Conservation (phyloP, 441 rosid species). For the Gossypium gossypioides region DNA sequence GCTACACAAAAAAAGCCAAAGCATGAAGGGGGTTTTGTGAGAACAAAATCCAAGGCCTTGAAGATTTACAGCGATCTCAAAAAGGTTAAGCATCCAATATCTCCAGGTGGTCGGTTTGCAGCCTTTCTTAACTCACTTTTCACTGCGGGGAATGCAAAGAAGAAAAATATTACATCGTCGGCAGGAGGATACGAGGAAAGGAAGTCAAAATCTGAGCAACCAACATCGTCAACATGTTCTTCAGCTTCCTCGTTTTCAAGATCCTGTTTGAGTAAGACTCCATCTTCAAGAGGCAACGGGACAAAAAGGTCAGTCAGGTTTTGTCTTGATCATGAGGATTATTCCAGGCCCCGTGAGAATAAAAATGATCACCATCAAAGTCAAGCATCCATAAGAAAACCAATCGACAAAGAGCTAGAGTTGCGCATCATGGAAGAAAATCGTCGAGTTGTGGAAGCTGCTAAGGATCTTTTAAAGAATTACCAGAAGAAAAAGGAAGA, state of each 20-base stretch:
- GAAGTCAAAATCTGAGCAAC: conserved; percentile 19
- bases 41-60: conserved; percentile 48
- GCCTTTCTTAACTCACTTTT: conserved; percentile 54
- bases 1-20: conserved; percentile 24
- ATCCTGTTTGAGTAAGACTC: conserved; percentile 56
- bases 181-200: conserved; percentile 7
- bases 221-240: conserved; percentile 38
- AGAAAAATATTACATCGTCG: conserved; percentile 28
- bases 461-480: conserved; percentile 48
- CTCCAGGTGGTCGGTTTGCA: conserved; percentile 55
- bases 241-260: conserved; percentile 54
- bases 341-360: conserved; percentile 28
- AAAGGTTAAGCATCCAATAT: conserved; percentile 47
- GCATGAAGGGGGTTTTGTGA: conserved; percentile 35
- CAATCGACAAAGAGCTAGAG: conserved; percentile 29
- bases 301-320: conserved; percentile 49
- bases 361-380: conserved; percentile 13
- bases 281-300: conserved; percentile 30
- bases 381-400: neutral
- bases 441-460: conserved; percentile 57
- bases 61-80: conserved; percentile 54
- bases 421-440: conserved; percentile 35
- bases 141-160: conserved; percentile 32
- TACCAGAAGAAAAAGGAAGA: conserved; percentile 44
- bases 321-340: conserved; percentile 47